Evolutionary conservation across 1,284 basidiomycete species (phyloP).

Genomic region (Cutaneotrichosporon mucoides): DNA sequence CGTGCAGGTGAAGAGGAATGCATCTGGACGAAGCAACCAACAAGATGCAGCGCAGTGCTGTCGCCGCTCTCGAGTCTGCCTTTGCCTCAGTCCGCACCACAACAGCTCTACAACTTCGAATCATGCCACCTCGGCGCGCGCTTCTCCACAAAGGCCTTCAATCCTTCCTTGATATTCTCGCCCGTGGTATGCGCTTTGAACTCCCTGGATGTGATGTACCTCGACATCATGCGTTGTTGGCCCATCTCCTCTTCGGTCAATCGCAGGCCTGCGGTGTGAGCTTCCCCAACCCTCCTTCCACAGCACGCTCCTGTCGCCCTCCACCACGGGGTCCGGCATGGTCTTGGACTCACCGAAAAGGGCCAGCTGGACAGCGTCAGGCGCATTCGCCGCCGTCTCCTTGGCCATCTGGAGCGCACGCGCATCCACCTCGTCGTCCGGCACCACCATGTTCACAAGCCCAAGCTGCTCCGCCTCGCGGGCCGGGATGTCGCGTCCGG

Average conservation of each 20-base stretch:
- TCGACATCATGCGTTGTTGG: constrained; percentile 10
- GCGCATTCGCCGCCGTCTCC: constrained; percentile 12
- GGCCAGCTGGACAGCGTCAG: constrained; percentile 10
- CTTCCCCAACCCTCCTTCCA: no score
- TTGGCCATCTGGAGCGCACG: constrained; percentile 9
- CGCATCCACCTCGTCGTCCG: constrained; percentile 13
- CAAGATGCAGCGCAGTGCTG: no score
- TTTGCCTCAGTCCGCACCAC: no score
- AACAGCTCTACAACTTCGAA: constrained; percentile 1
- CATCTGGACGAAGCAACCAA: no score
- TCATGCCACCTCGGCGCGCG: constrained; percentile 12
- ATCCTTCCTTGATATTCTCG: constrained; percentile 13
- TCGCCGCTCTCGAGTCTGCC: no score
- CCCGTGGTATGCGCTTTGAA: background rate
- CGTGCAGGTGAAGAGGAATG: no score
- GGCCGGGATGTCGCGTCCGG: constrained; percentile 13
- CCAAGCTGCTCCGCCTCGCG: constrained; percentile 7
- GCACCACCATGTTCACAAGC: constrained; percentile 14
- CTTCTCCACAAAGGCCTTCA: constrained; percentile 18
- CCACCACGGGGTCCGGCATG: no score
- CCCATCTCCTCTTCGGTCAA: constrained; percentile 11
- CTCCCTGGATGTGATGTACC: constrained; percentile 6
- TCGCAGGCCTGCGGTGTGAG: constrained; percentile 6
- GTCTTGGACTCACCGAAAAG: constrained; percentile 6
- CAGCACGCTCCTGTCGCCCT: no score